A percentile compares a stretch with the other conserved stretches of the same genome.
Evolutionary conservation across 2,329 filamentous ascomycete species (phyloP).

Genomic region (Dactylellina drechsleri): DNA sequence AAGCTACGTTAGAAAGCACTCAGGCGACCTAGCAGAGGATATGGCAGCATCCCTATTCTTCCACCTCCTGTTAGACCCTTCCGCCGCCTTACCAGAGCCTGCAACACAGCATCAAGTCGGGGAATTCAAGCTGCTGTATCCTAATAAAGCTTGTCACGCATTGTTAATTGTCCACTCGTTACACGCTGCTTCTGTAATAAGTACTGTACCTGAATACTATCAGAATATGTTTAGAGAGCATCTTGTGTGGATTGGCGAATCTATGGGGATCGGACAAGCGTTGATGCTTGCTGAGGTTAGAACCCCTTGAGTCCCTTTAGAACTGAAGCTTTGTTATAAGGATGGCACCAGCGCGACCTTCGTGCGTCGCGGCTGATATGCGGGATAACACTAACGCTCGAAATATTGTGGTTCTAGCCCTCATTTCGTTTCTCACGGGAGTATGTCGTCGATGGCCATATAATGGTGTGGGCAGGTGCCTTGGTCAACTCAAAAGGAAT

Average conservation of each 20-base stretch:
- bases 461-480: slow-evolving; percentile 11
- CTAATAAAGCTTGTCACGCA: slow-evolving; percentile 12
- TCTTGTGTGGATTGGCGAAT: slow-evolving; percentile 6
- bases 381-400: no score
- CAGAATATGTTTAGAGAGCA: slow-evolving; percentile 17
- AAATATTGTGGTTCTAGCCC: not conserved
- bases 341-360: no score
- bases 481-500: not conserved
- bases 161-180: slow-evolving; percentile 4
- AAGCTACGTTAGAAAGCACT: not conserved
- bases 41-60: slow-evolving; percentile 9
- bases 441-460: slow-evolving; percentile 14
- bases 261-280: slow-evolving; percentile 23
- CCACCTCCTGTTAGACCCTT: slow-evolving; percentile 2
- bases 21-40: slow-evolving; percentile 5
- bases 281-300: slow-evolving; percentile 14
- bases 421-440: not conserved
- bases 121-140: not conserved
- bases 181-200: slow-evolving; percentile 2
- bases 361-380: no score
- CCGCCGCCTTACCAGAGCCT: not conserved
- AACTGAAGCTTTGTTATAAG: no score
- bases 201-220: not conserved
- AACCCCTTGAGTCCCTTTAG: not conserved
- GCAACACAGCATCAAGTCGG: not conserved